Evolutionary conservation across 345 rosid genomes (phyloP).

Genomic region (Arabidopsis arenosa): DNA sequence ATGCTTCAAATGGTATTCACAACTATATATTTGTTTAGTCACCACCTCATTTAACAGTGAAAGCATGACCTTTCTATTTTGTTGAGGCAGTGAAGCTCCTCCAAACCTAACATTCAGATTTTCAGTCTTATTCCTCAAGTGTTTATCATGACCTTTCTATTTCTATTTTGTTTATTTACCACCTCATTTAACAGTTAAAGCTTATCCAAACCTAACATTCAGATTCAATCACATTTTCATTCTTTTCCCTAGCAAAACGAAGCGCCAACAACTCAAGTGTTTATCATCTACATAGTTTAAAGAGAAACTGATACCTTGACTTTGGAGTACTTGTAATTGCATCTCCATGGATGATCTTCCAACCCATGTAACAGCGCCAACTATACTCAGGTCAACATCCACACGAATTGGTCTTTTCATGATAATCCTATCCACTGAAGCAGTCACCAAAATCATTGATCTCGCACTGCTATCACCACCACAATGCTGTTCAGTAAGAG

Average conservation of each 20-base stretch:
- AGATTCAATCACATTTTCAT: not conserved
- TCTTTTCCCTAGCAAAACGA: not conserved
- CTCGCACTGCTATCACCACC: conserved; percentile 60
- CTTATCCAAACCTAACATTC: not conserved
- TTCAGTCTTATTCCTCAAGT: too few species aligned
- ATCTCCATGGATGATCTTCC: conserved; percentile 93
- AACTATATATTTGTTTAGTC: not conserved
- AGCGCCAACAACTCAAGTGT: not conserved
- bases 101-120: too few species aligned
- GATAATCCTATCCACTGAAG: conserved; percentile 84
- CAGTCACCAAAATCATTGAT: conserved; percentile 80
- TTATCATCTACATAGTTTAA: not conserved
- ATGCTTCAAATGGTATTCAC: not conserved
- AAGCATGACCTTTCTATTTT: not conserved
- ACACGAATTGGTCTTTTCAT: conserved; percentile 69
- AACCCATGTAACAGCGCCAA: conserved; percentile 87
- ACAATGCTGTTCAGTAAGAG: conserved; percentile 62
- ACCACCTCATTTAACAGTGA: conserved; percentile 11
- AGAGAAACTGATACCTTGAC: conserved; percentile 51
- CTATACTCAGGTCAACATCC: conserved; percentile 62
- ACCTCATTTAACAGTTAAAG: conserved; percentile 14
- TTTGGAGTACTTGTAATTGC: conserved; percentile 75
- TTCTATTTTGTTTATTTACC: not conserved
- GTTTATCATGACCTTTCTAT: not conserved
- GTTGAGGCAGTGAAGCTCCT: too few species aligned